Conservation (phyloP, 148 eudicot genomes). For the Nyssa sinensis region DNA sequence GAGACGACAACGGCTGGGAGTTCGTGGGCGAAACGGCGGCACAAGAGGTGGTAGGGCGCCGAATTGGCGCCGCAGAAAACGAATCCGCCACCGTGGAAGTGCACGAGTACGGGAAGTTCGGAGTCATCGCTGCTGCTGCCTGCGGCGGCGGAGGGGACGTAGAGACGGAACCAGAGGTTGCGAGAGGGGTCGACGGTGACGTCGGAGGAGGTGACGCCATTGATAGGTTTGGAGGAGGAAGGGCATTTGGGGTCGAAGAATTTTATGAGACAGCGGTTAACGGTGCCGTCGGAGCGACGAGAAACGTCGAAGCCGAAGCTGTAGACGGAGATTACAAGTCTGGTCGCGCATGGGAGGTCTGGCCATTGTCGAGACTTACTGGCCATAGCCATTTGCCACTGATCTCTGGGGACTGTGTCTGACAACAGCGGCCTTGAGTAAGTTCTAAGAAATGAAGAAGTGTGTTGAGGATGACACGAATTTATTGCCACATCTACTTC, state of each 20-base stretch:
- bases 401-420: too few species aligned
- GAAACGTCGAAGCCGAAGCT: not conserved
- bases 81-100: constrained; percentile 16
- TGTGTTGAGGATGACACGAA: too few species aligned
- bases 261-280: not conserved
- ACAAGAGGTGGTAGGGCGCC: not conserved
- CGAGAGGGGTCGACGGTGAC: too few species aligned
- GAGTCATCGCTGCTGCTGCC: not conserved
- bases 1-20: constrained; percentile 6
- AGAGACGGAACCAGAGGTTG: constrained; percentile 22
- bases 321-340: too few species aligned
- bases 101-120: not conserved
- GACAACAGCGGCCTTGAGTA: too few species aligned
- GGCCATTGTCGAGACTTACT: too few species aligned
- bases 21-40: not conserved
- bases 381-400: too few species aligned
- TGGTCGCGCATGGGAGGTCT: too few species aligned
- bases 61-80: not conserved
- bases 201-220: constrained; percentile 18
- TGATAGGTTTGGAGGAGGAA: constrained; percentile 11
- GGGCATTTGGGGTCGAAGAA: not conserved
- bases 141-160: constrained; percentile 8
- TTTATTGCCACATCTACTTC: too few species aligned
- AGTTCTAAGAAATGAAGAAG: too few species aligned
- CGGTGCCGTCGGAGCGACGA: not conserved